phyloP scores from a whole-genome alignment of 2,329 filamentous ascomycete genomes.

The Colletotrichum plurivorum region DNA sequence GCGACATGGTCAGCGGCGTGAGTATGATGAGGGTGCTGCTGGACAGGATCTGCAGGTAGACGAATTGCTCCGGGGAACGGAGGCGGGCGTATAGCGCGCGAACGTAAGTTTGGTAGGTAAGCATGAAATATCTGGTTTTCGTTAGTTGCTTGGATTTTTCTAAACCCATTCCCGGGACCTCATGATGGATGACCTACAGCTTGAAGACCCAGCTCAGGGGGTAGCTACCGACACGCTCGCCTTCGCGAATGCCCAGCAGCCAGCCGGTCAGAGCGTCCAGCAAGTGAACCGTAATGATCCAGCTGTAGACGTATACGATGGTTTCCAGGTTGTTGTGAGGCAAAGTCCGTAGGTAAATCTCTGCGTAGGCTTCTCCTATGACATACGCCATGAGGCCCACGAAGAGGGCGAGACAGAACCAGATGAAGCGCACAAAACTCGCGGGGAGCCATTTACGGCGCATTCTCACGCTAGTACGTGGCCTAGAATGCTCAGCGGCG shows the following conservation, averaged over 20 bases:
- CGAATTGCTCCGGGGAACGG: slow-evolving; percentile 75
- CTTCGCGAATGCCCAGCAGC: slow-evolving; percentile 76
- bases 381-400: slow-evolving; percentile 77
- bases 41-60: slow-evolving; percentile 75
- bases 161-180: no score
- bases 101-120: slow-evolving; percentile 81
- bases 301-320: slow-evolving; percentile 78
- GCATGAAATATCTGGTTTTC: slow-evolving; percentile 71
- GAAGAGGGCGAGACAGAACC: slow-evolving; percentile 76
- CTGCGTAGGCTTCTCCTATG: slow-evolving; percentile 77
- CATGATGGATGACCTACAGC: slow-evolving; percentile 61
- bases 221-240: slow-evolving; percentile 77
- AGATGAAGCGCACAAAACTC: slow-evolving; percentile 78
- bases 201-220: slow-evolving; percentile 81
- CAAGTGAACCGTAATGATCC: slow-evolving; percentile 76
- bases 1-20: slow-evolving; percentile 75
- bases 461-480: slow-evolving; percentile 53
- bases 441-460: slow-evolving; percentile 72
- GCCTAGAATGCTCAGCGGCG: slow-evolving; percentile 36
- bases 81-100: slow-evolving; percentile 78
- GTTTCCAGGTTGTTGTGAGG: slow-evolving; percentile 77
- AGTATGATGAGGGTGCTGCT: slow-evolving; percentile 74
- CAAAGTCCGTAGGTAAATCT: slow-evolving; percentile 76
- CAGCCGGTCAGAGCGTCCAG: slow-evolving; percentile 76
- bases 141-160: slow-evolving; percentile 21